Conservation (phyloP, 2,329 filamentous ascomycete genomes). For the Chaetomiaceae sp. region DNA sequence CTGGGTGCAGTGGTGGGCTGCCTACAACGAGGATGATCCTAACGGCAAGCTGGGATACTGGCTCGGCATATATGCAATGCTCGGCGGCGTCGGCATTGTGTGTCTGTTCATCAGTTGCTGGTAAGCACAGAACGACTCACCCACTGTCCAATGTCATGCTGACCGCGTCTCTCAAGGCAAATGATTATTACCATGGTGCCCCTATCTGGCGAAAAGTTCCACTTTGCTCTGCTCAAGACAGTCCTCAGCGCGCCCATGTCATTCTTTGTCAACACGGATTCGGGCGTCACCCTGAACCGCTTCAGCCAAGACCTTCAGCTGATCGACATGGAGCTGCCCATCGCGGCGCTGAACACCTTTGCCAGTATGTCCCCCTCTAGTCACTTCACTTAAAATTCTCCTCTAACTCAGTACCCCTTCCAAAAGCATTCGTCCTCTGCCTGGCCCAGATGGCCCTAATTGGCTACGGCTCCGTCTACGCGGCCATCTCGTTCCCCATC, state of each 20-base stretch:
- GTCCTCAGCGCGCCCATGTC: conserved; percentile 32
- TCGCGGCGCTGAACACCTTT: conserved; percentile 27
- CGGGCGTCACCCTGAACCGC: conserved; percentile 32
- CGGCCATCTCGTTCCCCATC: conserved; percentile 41
- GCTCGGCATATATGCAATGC: conserved; percentile 34
- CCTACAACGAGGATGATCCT: conserved; percentile 36
- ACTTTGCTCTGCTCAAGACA: conserved; percentile 27
- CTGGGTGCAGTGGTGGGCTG: conserved; percentile 48
- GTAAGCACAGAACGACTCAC: conserved; percentile 12
- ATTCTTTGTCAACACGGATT: conserved; percentile 33
- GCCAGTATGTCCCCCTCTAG: conserved; percentile 15
- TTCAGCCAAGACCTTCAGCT: conserved; percentile 34
- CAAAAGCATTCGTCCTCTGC: conserved; percentile 25
- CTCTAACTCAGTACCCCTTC: not conserved
- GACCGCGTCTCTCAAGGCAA: conserved; percentile 21
- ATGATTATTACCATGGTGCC: conserved; percentile 33
- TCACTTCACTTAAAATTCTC: conserved; percentile 8
- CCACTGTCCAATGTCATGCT: not conserved
- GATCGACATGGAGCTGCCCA: conserved; percentile 30
- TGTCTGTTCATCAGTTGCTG: conserved; percentile 26
- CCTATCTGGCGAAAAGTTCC: conserved; percentile 30
- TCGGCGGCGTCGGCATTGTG: conserved; percentile 26
- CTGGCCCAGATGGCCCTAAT: conserved; percentile 44
- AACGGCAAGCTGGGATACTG: conserved; percentile 36
- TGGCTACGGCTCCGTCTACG: conserved; percentile 40